Evolutionary conservation across 352 stramenopile species (phyloP), one percentile per base, ranked within the genome.

Genomic region (Phytophthora agathidicida): DNA sequence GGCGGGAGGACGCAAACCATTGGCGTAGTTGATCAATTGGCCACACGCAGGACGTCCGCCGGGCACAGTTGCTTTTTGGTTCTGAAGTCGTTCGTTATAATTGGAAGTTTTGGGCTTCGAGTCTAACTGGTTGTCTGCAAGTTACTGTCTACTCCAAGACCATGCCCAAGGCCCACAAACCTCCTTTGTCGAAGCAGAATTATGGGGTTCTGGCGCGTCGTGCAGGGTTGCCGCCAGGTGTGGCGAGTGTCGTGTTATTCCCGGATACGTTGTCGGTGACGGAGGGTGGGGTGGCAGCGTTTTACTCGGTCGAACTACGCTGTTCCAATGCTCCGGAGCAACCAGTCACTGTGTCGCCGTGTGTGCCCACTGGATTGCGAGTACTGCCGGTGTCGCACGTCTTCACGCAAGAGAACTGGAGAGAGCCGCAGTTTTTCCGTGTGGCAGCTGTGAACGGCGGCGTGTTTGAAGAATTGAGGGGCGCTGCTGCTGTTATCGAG

Each of bases 261-360:
- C 53, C 54, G 7, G 47, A 55, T 5, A 50, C 59, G 20, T 58
- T 89, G 14, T 46, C 50, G 23, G 70, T 88, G 36, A 84, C 59
- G 0, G 68, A 87, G 6, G 69, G 71, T 7, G 75, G 77, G 10
- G 59, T 63, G 26, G 65, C 66, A 10, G 77, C 77, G 5, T 88
- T 88, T 41, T 89, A 89, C 58, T 79, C 77, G 8, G 80, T 72
- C 1, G 49, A 47, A 26, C 55, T 89, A 17, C 72, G 73, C 22
- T 78, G 65, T 8, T 67, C 62, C 6, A 71, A 23, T 14, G 60
- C 48, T n/a, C 77, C 77, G 6, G 55, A 80, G 22, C 61, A 74
- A 36, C 8, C 55, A 1, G 80, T 89, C 24, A 86, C 80, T 4
- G 44, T 89, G 24, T 68, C 65, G 1, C 77, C 71, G 2, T 85